Conservation (phyloP, 352 stramenopile genomes). For the Globisporangium irregulare region DNA sequence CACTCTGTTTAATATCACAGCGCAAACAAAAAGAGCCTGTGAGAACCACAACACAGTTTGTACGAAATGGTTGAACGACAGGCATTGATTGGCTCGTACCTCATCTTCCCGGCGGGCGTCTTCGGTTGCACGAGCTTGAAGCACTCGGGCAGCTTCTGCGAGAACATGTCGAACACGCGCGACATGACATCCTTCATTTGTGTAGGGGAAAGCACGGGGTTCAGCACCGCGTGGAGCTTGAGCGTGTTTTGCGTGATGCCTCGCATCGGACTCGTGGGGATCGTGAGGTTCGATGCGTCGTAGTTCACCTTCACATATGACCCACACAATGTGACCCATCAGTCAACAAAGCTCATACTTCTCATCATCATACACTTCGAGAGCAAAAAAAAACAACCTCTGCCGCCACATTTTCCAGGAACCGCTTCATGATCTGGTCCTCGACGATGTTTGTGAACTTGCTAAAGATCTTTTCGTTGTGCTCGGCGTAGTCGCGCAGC, state of each 20-base stretch:
- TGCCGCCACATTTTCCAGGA: constrained; percentile 71
- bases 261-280: constrained; percentile 86
- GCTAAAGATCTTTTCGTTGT: constrained; percentile 96
- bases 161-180: constrained; percentile 86
- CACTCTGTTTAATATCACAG: constrained; percentile 32
- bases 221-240: constrained; percentile 94
- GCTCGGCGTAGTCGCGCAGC: constrained; percentile 92
- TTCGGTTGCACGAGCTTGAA: constrained; percentile 84
- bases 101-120: constrained; percentile 66
- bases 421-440: constrained; percentile 94
- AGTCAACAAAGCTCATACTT: not conserved
- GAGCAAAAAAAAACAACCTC: constrained; percentile 20
- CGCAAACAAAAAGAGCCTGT: not conserved
- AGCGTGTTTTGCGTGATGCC: constrained; percentile 93
- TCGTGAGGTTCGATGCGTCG: constrained; percentile 44
- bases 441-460: constrained; percentile 98
- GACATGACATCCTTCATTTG: constrained; percentile 96
- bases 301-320: constrained; percentile 45
- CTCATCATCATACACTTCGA: not conserved
- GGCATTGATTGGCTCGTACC: constrained; percentile 30
- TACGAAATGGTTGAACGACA: not conserved
- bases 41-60: not conserved
- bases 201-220: constrained; percentile 89
- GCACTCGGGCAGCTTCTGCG: constrained; percentile 85
- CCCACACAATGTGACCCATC: not conserved